Percentiles rank a stretch among this genome's conserved stretches.
Evolutionary conservation across 1,284 basidiomycete genomes (phyloP).

Genomic region (Peniophora sp.): DNA sequence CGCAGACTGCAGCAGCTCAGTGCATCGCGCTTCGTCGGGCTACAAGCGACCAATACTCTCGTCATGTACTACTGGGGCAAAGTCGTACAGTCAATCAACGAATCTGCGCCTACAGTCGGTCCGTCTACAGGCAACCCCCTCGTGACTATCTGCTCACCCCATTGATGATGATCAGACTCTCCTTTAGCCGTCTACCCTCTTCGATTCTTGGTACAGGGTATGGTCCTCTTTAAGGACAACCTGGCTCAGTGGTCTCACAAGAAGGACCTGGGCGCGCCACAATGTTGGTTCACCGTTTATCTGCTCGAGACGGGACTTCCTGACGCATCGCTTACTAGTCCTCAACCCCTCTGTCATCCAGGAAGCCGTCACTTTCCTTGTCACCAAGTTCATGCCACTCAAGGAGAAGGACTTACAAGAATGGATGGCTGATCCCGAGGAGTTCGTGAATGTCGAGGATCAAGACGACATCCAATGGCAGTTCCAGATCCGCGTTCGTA

Average conservation of each 20-base stretch:
- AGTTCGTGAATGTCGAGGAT: conserved; percentile 82
- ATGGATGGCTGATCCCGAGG: conserved; percentile 82
- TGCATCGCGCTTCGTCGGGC: conserved; percentile 46
- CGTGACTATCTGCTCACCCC: neutral
- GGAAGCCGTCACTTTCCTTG: conserved; percentile 69
- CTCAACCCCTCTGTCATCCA: conserved; percentile 71
- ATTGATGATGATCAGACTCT: conserved; percentile 30
- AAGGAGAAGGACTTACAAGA: conserved; percentile 70
- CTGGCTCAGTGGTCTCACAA: conserved; percentile 68
- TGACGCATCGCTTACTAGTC: conserved; percentile 25
- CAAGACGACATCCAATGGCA: conserved; percentile 86
- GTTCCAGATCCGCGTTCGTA: conserved; percentile 73
- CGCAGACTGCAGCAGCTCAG: conserved; percentile 61
- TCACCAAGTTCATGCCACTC: conserved; percentile 78
- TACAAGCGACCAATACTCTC: conserved; percentile 58
- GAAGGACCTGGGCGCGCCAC: conserved; percentile 51
- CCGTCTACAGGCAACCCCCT: conserved; percentile 10
- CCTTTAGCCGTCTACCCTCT: conserved; percentile 54
- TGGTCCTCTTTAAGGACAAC: conserved; percentile 85
- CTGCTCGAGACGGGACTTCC: conserved; percentile 1
- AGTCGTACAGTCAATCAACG: conserved; percentile 54
- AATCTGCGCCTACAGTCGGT: conserved; percentile 52
- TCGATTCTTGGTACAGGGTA: conserved; percentile 78
- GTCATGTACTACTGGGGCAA: conserved; percentile 75
- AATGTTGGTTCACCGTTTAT: conserved; percentile 32